Conservation (phyloP, 225 moss, liverwort and hornwort species). For the Straminergon stramineum region DNA sequence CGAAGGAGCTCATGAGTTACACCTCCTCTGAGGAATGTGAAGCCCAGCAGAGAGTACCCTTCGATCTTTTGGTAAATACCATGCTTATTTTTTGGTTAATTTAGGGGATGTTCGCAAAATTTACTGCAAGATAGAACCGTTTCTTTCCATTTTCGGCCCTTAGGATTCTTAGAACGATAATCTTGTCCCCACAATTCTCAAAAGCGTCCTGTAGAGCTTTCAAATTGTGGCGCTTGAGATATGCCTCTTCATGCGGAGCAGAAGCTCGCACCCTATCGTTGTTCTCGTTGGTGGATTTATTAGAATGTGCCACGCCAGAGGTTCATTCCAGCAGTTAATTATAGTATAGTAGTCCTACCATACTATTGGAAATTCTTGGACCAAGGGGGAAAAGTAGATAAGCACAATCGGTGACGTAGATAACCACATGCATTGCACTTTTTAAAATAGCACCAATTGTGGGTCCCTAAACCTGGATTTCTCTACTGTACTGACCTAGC, state of each 20-base stretch:
- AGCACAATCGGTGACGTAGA: not conserved
- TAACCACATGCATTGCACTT: not conserved
- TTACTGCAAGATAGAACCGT: not conserved
- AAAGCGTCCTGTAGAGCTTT: not conserved
- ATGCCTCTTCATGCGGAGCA: not conserved
- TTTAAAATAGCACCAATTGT: not conserved
- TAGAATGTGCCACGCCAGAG: not conserved
- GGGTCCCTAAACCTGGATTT: not conserved
- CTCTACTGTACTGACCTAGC: too few relatives aligned
- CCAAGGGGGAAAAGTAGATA: not conserved
- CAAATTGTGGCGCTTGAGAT: not conserved
- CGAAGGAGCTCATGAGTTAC: constrained; percentile 88
- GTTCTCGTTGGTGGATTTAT: not conserved
- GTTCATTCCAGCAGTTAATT: not conserved
- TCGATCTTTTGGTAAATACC: constrained; percentile 62
- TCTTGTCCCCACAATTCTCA: not conserved
- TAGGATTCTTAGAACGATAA: not conserved
- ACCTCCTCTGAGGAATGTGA: constrained; percentile 66
- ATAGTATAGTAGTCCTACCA: not conserved
- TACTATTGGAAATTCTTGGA: not conserved
- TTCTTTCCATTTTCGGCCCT: not conserved
- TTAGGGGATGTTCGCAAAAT: not conserved
- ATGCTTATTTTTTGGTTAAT: not conserved
- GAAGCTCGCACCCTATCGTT: not conserved
- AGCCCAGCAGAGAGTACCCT: constrained; percentile 68